A percentile compares a stretch with the other conserved stretches of the same genome.
phyloP scores from a whole-genome alignment of 108 stramenopile species.

The Nitzschia inconspicua region DNA sequence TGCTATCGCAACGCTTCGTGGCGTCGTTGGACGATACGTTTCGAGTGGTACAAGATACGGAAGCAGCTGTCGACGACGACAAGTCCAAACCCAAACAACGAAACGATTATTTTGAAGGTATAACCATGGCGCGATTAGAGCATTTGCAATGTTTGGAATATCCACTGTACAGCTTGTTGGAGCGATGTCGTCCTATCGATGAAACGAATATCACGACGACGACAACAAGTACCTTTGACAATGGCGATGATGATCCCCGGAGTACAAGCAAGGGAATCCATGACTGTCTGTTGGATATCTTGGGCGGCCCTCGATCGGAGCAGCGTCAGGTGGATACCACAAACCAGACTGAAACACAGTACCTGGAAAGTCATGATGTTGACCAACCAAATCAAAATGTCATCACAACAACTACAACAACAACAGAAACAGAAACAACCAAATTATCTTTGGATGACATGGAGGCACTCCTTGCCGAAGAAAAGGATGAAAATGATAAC shows the following conservation, averaged over 20 bases:
- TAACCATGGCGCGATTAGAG: constrained; percentile 20
- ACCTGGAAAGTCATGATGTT: not conserved
- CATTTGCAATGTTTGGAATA: constrained; percentile 30
- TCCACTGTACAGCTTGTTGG: constrained; percentile 65
- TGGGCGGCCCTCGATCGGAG: too few species aligned
- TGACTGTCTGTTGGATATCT: constrained; percentile 20
- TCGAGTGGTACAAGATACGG: too few species aligned
- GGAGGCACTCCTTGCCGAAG: constrained; percentile 41
- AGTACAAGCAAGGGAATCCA: constrained; percentile 14
- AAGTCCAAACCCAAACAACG: not conserved
- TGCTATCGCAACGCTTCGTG: constrained; percentile 37
- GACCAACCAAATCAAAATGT: not conserved
- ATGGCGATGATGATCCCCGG: not conserved
- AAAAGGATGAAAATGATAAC: constrained; percentile 4
- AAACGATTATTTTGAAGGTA: constrained; percentile 30
- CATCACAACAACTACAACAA: not conserved
- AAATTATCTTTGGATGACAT: constrained; percentile 56
- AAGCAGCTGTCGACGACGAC: too few species aligned
- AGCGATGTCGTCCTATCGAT: constrained; percentile 33
- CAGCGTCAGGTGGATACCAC: too few species aligned
- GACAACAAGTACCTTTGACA: not conserved
- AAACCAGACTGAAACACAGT: not conserved
- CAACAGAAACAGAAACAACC: not conserved
- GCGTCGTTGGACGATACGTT: constrained; percentile 9
- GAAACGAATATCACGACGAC: not conserved